Evolutionary conservation across 192 early-diverging fungal genomes (phyloP).

Genomic region (Coemansia sp.): DNA sequence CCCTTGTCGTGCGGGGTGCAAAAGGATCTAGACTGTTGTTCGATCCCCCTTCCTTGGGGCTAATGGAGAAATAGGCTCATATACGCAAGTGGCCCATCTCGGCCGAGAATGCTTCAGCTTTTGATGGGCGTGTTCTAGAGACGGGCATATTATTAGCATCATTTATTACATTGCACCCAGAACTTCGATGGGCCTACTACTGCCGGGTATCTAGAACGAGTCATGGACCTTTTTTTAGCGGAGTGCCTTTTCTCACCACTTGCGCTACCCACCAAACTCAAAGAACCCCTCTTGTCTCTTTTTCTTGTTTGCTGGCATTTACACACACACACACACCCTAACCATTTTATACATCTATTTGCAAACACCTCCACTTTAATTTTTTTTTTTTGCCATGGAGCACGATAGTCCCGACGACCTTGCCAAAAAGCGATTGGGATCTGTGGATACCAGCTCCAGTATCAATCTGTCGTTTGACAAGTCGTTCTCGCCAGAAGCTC

Average conservation of each 20-base stretch:
- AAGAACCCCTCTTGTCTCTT: not conserved
- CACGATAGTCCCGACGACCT: slow-evolving; percentile 10
- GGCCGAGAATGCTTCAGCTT: slow-evolving; percentile 1
- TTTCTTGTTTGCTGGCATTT: not conserved
- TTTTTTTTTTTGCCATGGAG: slow-evolving; percentile 9
- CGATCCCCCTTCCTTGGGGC: not conserved
- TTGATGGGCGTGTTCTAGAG: not conserved
- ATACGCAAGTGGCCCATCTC: not conserved
- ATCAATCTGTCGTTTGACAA: slow-evolving; percentile 43
- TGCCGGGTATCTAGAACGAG: not conserved
- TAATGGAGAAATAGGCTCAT: not conserved
- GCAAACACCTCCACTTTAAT: not conserved
- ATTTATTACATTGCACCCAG: not conserved
- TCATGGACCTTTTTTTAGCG: not conserved
- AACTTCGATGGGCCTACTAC: not conserved
- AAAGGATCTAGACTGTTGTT: not conserved
- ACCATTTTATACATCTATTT: not conserved
- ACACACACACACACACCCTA: not conserved
- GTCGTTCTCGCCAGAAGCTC: slow-evolving; percentile 14
- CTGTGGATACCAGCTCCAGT: slow-evolving; percentile 43
- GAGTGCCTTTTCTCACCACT: not conserved
- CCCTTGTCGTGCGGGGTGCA: not conserved
- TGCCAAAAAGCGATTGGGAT: slow-evolving; percentile 24
- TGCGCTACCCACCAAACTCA: not conserved
- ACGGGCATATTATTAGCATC: slow-evolving; percentile 4